phyloP scores from a whole-genome alignment of 768 basidiomycete species.

The Boletus insuetus region DNA sequence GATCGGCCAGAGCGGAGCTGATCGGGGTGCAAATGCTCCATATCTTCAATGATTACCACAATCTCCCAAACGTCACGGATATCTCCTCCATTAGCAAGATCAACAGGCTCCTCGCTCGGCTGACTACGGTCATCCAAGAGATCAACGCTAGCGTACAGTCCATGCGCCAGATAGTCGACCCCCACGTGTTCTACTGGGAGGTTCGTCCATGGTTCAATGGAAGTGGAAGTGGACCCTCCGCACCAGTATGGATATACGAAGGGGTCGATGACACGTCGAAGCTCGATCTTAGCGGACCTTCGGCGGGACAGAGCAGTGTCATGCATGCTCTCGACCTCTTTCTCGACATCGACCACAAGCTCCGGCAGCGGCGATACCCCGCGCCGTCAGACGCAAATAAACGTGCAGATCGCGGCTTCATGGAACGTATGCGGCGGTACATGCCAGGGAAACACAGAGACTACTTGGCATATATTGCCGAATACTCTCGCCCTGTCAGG shows the following conservation, averaged over 20 bases:
- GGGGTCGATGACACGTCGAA: constrained; percentile 58
- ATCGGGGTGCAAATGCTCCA: constrained; percentile 82
- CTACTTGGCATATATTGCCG: constrained; percentile 69
- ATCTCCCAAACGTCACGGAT: constrained; percentile 66
- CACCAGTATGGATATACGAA: constrained; percentile 72
- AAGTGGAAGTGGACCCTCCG: constrained; percentile 53
- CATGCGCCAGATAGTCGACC: constrained; percentile 72
- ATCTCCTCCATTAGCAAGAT: constrained; percentile 64
- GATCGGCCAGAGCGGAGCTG: constrained; percentile 82
- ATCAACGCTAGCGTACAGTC: constrained; percentile 67
- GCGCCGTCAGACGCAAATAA: constrained; percentile 63
- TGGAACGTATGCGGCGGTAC: constrained; percentile 91
- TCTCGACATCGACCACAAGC: constrained; percentile 85
- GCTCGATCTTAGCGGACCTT: constrained; percentile 81
- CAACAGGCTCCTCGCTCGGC: constrained; percentile 63
- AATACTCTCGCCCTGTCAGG: constrained; percentile 59
- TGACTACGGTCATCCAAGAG: constrained; percentile 69
- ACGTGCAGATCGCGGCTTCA: constrained; percentile 72
- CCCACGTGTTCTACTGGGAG: constrained; percentile 84
- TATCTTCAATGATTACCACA: constrained; percentile 84
- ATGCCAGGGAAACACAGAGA: constrained; percentile 92
- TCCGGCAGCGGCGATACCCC: constrained; percentile 66
- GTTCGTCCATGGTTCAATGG: constrained; percentile 94
- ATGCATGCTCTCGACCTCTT: constrained; percentile 87
- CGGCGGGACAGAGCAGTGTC: constrained; percentile 90